Evolutionary conservation across 2,329 filamentous ascomycete species (phyloP).

Genomic region (Aspergillus jensenii): DNA sequence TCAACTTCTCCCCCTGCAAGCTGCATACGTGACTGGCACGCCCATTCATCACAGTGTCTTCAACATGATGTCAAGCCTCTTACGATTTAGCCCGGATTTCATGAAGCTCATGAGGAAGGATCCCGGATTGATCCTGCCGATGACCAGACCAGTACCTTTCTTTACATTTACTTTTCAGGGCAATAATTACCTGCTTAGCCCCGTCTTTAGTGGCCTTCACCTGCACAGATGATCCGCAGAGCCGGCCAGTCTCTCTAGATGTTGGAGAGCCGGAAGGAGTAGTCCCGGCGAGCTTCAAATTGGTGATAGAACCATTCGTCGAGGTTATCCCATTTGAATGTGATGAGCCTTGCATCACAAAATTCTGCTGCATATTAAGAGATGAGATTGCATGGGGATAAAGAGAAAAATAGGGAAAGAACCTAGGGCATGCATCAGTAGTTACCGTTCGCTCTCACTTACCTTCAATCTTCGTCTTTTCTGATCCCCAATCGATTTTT

Average conservation of each 20-base stretch:
- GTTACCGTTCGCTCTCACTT: constrained; percentile 19
- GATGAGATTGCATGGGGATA: constrained; percentile 12
- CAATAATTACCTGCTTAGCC: constrained; percentile 15
- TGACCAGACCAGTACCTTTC: constrained; percentile 14
- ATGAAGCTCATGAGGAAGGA: constrained; percentile 18
- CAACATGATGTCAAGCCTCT: constrained; percentile 26
- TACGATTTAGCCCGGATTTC: constrained; percentile 22
- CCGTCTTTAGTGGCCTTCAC: constrained; percentile 15
- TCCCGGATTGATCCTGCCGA: constrained; percentile 14
- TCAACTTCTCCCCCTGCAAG: not conserved
- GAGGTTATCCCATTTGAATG: constrained; percentile 17
- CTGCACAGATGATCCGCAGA: constrained; percentile 28
- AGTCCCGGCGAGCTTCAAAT: constrained; percentile 14
- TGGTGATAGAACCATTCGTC: constrained; percentile 16
- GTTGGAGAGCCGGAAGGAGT: constrained; percentile 24
- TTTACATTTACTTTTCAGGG: constrained; percentile 12
- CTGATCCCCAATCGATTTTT: constrained; percentile 10
- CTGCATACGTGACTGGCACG: constrained; percentile 20
- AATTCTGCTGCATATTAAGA: constrained; percentile 14
- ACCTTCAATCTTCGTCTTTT: constrained; percentile 13
- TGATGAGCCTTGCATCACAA: constrained; percentile 26
- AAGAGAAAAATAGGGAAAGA: constrained; percentile 14
- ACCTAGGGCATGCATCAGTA: constrained; percentile 17
- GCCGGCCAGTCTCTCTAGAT: constrained; percentile 24
- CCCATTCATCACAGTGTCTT: constrained; percentile 14